Base-by-base conservation (phyloP, 2,329 filamentous ascomycete species). In the Cladosporium phlei region DNA sequence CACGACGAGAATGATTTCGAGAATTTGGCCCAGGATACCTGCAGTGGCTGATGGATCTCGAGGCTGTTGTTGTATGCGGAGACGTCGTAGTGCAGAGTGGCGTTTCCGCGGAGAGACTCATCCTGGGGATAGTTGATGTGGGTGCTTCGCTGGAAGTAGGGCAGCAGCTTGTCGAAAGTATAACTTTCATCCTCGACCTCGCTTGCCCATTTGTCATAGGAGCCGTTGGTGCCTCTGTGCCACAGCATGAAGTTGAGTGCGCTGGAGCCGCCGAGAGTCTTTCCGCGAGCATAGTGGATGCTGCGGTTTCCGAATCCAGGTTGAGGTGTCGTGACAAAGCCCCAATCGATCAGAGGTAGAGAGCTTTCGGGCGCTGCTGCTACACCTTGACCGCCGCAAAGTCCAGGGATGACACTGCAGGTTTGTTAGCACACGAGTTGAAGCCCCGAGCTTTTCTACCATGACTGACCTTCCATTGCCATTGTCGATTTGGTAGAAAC, bases 261-360 rank as follows among this genome's bases (percentile, higher is more conserved):
- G 6, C 63, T 71, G 10, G 68, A 70, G 9, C 75, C 75, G 5
- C 75, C 75, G 0, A 78, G 63, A 0, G 74, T 69, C 44, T 72
- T 72, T 22, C 72, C 75, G 4, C 73, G 66, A 20, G 69, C 68
- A 32, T 73, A 69, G 3, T 59, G 49, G 12, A 74, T 67, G 3
- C 62, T 55, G 1, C 71, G 66, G 11, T 65, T 63, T 10, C 67
- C 64, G 3, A 73, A 64, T n/a, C 50, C 52, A 4, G 55, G 45
- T 46, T 64, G 57, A 1, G 51, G 49, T 4, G 51, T 52, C 28
- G 49, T 56, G 5, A 56, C 45, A 30, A 58, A 63, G 38, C 58
- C 59, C 60, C 62, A 64, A 45, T 65, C 61, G 43, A 62, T 38
- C n/a, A 25, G 25, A 16, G 35, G 35, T n/a, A 38, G n/a, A 12